Conservation (phyloP, 2,329 filamentous ascomycete species). For the Monosporascus sp. region DNA sequence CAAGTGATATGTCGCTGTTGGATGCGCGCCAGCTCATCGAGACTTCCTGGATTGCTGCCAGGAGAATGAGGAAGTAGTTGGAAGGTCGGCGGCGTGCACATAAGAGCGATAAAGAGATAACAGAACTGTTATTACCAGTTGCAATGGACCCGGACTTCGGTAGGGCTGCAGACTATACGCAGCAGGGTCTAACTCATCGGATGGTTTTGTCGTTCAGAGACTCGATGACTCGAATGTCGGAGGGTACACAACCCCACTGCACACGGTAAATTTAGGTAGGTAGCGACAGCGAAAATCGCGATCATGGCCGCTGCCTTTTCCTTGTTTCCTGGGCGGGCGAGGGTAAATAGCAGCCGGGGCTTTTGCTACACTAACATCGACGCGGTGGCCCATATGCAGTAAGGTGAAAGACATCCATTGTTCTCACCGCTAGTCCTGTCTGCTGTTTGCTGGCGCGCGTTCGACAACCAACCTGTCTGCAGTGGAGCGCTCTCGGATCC, state of each 20-base stretch:
- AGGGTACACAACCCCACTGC: not conserved
- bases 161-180: not conserved
- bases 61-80: not conserved
- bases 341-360: too few species aligned
- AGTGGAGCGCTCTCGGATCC: not conserved
- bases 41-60: not conserved
- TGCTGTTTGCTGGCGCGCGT: not conserved
- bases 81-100: not conserved
- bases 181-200: not conserved
- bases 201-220: not conserved
- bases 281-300: not conserved
- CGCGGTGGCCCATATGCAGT: not conserved
- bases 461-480: not conserved
- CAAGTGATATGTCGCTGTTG: not conserved
- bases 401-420: not conserved
- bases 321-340: not conserved
- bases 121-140: not conserved
- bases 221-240: not conserved
- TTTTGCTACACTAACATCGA: not conserved
- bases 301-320: not conserved
- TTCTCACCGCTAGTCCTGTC: not conserved
- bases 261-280: not conserved
- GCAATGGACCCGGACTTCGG: not conserved
- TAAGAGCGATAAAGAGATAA: not conserved
- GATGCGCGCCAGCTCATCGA: not conserved